Conservation (phyloP, 352 stramenopile genomes). For the Peronosclerospora sorghi region DNA sequence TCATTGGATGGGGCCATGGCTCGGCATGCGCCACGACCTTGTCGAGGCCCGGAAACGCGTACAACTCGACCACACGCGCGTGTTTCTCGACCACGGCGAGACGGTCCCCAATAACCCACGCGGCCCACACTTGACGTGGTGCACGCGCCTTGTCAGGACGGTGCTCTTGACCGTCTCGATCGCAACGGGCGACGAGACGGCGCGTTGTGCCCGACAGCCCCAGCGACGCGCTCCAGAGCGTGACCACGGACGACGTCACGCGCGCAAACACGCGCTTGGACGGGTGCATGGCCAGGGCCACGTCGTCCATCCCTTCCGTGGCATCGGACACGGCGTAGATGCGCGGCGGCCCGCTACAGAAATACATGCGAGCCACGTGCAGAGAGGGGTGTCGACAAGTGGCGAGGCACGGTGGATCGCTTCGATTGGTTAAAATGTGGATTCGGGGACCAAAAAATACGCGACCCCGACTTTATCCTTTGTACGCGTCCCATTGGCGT, state of each 20-base stretch:
- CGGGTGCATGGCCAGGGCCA: slow-evolving; percentile 45
- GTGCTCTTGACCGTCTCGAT: slow-evolving; percentile 11
- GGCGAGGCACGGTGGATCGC: neutral
- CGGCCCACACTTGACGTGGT: slow-evolving; percentile 30
- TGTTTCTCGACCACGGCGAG: slow-evolving; percentile 57
- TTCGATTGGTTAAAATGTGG: neutral
- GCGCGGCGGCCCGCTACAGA: slow-evolving; percentile 57
- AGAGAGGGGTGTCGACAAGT: neutral
- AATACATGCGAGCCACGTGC: slow-evolving; percentile 41
- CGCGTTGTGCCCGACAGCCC: slow-evolving; percentile 20
- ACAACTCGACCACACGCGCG: slow-evolving; percentile 54
- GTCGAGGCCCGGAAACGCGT: slow-evolving; percentile 44
- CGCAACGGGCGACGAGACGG: slow-evolving; percentile 27
- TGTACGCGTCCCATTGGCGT: no score
- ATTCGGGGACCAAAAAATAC: no score
- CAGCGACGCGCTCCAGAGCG: slow-evolving; percentile 35
- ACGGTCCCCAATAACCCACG: slow-evolving; percentile 41
- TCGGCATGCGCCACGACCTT: slow-evolving; percentile 12
- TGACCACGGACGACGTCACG: slow-evolving; percentile 30
- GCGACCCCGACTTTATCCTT: no score
- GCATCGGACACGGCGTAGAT: slow-evolving; percentile 26
- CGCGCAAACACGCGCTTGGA: slow-evolving; percentile 41
- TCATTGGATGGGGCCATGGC: slow-evolving; percentile 1
- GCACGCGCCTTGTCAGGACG: slow-evolving; percentile 5
- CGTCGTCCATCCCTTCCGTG: slow-evolving; percentile 26